Evolutionary conservation across 2,329 filamentous ascomycete genomes (phyloP).

Genomic region (Raffaelea ambrosiae): DNA sequence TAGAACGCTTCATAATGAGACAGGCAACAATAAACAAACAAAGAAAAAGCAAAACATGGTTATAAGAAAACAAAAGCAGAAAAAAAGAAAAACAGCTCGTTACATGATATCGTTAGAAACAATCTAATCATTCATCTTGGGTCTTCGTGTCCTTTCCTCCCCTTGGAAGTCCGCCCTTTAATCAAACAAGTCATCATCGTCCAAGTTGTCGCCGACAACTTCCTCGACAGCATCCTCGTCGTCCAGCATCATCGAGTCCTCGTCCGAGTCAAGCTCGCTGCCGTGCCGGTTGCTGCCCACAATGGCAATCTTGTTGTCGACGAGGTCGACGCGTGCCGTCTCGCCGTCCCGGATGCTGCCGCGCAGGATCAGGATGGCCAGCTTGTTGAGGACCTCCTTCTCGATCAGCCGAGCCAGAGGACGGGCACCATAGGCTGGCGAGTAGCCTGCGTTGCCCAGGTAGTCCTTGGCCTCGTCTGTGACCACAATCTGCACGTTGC

Average conservation of each 20-base stretch:
- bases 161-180: constrained; percentile 5
- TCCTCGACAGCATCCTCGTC: constrained; percentile 68
- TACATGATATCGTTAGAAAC: neutral
- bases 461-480: constrained; percentile 86
- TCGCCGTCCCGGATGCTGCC: constrained; percentile 83
- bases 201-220: constrained; percentile 49
- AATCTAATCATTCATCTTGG: neutral
- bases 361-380: constrained; percentile 85
- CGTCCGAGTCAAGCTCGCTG: constrained; percentile 39
- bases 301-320: constrained; percentile 72
- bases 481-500: constrained; percentile 78
- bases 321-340: constrained; percentile 66
- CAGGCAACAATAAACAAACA: neutral
- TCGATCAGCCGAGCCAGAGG: constrained; percentile 87
- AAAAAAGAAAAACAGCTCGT: no score
- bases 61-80: neutral
- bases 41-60: neutral
- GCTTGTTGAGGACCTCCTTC: constrained; percentile 88
- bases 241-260: constrained; percentile 60
- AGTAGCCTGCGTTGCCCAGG: constrained; percentile 84
- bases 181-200: constrained; percentile 37
- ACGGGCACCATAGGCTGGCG: constrained; percentile 86
- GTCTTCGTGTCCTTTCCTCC: neutral
- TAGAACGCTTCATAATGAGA: neutral
- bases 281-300: constrained; percentile 70